Evolutionary conservation across 148 eudicot genomes (phyloP), one percentile per base, ranked within the genome.

Genomic region (Selenicereus undatus): DNA sequence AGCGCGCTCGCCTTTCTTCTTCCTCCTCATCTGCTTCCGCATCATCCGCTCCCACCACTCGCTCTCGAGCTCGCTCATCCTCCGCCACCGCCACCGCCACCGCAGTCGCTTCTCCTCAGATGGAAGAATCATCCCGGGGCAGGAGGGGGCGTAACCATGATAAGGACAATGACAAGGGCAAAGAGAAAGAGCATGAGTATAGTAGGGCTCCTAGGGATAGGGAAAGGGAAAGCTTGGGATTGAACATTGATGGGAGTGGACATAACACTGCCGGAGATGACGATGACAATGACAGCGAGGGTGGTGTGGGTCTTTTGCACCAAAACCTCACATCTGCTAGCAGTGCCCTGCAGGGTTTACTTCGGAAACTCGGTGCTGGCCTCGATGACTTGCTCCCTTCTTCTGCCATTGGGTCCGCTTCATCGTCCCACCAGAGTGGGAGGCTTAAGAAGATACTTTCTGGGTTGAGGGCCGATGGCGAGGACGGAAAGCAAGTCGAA

Each of bases 401-500:
- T 2, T 89, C 98, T 0, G 91, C 90, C 0, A 91, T 94, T 82
- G 95, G 91, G 9, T 89, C 95, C 11, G 93, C 88, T 0, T 92
- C 97, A 0, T 91, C 98, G 0, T 91, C 97, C 0, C 97, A 96
- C 27, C 98, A 94, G 87, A 96, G 84, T 27, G 95, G 98, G 75
- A 82, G 93, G 82, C 80, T 94, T 50, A 96, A 94, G 89, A 96
- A 94, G 95, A 94, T 96, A 73, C 83, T 96, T 26, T 79, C 94
- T 0, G 98, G 98, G 0, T 89, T 96, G 86, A 84, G 97, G 76
- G 99, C 99, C 1, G 99, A 96, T 68, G 98, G 98, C 0, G 99
- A 96, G 85, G 99, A 96, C 56, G 99, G 99, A 62, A 89, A 83
- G 81, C 99, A 96, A 82, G 92, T 96, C 5, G 98, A 92, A 86